Evolutionary conservation across 148 eudicot genomes (phyloP).

Genomic region (Amaranthus hypochondriacus): DNA sequence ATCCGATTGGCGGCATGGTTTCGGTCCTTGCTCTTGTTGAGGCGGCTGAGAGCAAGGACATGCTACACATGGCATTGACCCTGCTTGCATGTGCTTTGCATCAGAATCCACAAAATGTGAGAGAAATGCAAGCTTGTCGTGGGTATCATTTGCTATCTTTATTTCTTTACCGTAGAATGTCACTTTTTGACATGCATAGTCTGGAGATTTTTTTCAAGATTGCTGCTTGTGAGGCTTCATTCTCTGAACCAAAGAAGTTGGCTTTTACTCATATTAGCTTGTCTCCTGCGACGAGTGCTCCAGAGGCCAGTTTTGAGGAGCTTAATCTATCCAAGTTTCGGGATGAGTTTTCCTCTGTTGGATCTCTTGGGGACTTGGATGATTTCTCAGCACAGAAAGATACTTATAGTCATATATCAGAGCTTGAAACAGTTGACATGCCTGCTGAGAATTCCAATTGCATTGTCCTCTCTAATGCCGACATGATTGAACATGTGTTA

Average conservation of each 20-base stretch:
- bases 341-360: slow-evolving; percentile 81
- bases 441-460: slow-evolving; percentile 84
- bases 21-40: slow-evolving; percentile 94
- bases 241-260: slow-evolving; percentile 72
- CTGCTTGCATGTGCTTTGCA: slow-evolving; percentile 92
- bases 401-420: slow-evolving; percentile 82
- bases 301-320: slow-evolving; percentile 66
- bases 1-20: slow-evolving; percentile 91
- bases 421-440: slow-evolving; percentile 69
- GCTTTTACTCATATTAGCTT: slow-evolving; percentile 36
- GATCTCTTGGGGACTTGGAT: slow-evolving; percentile 88
- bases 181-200: slow-evolving; percentile 88
- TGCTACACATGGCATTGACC: slow-evolving; percentile 92
- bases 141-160: slow-evolving; percentile 94
- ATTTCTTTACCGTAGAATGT: slow-evolving; percentile 83
- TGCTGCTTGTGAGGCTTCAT: slow-evolving; percentile 99
- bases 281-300: slow-evolving; percentile 43
- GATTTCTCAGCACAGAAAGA: slow-evolving; percentile 84
- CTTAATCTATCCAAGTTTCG: slow-evolving; percentile 69
- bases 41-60: slow-evolving; percentile 96
- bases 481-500: slow-evolving; percentile 97
- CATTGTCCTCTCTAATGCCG: slow-evolving; percentile 89
- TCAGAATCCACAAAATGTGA: slow-evolving; percentile 90
- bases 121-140: slow-evolving; percentile 85
- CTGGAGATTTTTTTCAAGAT: slow-evolving; percentile 95